Evolutionary conservation across 2,329 filamentous ascomycete genomes (phyloP).

Genomic region (Penicillium sp.): DNA sequence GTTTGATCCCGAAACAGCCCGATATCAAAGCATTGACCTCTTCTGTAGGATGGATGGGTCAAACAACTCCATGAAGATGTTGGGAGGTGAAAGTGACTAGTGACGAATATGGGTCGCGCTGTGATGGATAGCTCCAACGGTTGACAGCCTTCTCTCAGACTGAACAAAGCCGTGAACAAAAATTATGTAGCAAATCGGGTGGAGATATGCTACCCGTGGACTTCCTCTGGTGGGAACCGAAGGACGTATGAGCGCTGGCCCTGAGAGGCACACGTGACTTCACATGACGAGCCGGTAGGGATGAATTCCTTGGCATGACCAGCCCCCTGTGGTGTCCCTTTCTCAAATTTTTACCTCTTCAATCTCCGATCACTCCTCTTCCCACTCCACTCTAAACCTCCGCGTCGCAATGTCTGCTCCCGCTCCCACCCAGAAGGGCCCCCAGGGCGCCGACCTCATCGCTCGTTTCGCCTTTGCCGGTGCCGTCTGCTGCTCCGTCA

Average conservation of each 20-base stretch:
- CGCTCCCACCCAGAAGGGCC: background rate
- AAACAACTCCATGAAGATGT: background rate
- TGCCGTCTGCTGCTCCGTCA: conserved; percentile 93
- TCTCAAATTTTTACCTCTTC: background rate
- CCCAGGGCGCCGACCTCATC: conserved; percentile 69
- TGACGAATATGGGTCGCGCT: too few relatives aligned
- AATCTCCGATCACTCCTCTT: background rate
- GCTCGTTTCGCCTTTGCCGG: conserved; percentile 91
- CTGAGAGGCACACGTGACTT: background rate
- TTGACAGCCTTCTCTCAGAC: too few relatives aligned
- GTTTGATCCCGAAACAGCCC: background rate
- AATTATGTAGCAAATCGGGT: background rate
- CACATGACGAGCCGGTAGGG: background rate
- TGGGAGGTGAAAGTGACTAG: background rate
- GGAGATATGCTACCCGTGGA: background rate
- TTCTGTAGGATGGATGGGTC: background rate
- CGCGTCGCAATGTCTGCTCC: background rate
- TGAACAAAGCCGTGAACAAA: too few relatives aligned
- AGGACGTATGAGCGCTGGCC: background rate
- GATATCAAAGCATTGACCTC: background rate
- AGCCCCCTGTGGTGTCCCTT: background rate
- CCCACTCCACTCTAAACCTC: background rate
- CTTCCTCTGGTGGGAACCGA: background rate
- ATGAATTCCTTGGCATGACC: background rate
- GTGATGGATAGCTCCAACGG: too few relatives aligned